Evolutionary conservation across 805 yeast species (phyloP), one percentile per base, ranked within the genome.

Genomic region (Ogataea populi-albae): DNA sequence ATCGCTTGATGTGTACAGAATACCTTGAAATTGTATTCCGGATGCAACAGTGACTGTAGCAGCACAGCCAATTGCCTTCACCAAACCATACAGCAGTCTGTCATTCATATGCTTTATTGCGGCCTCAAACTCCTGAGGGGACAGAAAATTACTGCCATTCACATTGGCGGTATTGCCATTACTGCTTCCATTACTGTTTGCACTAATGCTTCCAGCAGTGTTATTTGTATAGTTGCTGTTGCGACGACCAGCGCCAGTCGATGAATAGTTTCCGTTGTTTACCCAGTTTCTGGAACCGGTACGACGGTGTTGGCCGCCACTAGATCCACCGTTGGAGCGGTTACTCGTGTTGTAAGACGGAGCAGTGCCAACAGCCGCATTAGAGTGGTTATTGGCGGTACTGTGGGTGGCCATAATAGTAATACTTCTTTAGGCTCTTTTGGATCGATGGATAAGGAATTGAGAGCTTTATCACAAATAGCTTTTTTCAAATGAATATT

Each of bases 21-120:
- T 52, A 15, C 95, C 95, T 16, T 63, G 59, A 49, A 76, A 71
- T 19, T 69, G 61, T 2, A 73, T 66, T 10, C 91, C 91, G 0
- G 85, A 71, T 17, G 75, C 61, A 2, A 81, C 75, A 3, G 87
- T 76, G 5, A 77, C 81, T 10, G 66, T 65, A 9, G 75, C 77
- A 20, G 64, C 62, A 20, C 72, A 65, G 14, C 95, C 86, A 26
- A 82, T 62, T 5, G 87, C 66, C 43, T 75, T 75, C 24, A 75
- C 66, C 28, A 83, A 59, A 32, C 80, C 64, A 44, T 59, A 78
- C 30, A 73, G 53, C 37, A 80, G 62, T 37, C 85, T 68, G 46
- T 81, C 86, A 46, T 71, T 67, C 70, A 75, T 61, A 32, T 61
- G 62, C 32, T 50, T 55, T 16, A 47, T 38, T 3, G 56, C 49